These are phyloP conservation scores for Ogataea thermomethanolica DNA, from an alignment of 805 yeast genomes.

Conservation along the genomic window DNA sequence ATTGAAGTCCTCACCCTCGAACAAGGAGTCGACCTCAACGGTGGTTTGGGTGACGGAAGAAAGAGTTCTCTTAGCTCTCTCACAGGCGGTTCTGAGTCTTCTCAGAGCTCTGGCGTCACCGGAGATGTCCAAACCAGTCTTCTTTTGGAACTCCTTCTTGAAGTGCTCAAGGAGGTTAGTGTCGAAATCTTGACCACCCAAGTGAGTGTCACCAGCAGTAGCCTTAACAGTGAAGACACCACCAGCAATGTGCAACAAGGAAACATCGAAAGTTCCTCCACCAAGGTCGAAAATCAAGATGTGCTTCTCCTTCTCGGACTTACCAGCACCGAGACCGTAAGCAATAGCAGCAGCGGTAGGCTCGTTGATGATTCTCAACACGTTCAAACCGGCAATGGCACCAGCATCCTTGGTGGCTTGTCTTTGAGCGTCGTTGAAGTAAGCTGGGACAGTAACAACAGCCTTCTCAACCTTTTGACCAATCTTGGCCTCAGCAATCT, in stretches of 20 bases:
- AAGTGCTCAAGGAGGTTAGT: conserved; percentile 82
- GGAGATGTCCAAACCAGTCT: conserved; percentile 92
- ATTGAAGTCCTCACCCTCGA: conserved; percentile 95
- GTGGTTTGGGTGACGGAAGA: conserved; percentile 95
- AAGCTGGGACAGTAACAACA: conserved; percentile 82
- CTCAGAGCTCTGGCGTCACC: conserved; percentile 95
- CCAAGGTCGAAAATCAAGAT: conserved; percentile 72
- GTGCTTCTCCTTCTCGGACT: conserved; percentile 57
- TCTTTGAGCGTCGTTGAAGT: conserved; percentile 77
- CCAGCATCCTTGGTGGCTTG: conserved; percentile 85
- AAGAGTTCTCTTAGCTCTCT: conserved; percentile 98
- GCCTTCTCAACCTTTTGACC: conserved; percentile 58
- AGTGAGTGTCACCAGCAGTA: conserved; percentile 80
- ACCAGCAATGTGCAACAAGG: conserved; percentile 71
- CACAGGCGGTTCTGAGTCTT: conserved; percentile 98
- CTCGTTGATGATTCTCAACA: conserved; percentile 73
- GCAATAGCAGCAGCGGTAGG: conserved; percentile 88
- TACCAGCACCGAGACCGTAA: conserved; percentile 59
- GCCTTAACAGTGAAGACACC: conserved; percentile 81
- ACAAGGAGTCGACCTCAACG: conserved; percentile 90
- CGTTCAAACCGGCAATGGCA: conserved; percentile 68
- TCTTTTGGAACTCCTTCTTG: conserved; percentile 94
- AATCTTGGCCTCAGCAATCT: conserved; percentile 57
- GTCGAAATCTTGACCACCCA: conserved; percentile 87
- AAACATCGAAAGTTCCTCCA: conserved; percentile 84